Conservation (phyloP, 2,329 filamentous ascomycete genomes). For the Beauveria medogensis region DNA sequence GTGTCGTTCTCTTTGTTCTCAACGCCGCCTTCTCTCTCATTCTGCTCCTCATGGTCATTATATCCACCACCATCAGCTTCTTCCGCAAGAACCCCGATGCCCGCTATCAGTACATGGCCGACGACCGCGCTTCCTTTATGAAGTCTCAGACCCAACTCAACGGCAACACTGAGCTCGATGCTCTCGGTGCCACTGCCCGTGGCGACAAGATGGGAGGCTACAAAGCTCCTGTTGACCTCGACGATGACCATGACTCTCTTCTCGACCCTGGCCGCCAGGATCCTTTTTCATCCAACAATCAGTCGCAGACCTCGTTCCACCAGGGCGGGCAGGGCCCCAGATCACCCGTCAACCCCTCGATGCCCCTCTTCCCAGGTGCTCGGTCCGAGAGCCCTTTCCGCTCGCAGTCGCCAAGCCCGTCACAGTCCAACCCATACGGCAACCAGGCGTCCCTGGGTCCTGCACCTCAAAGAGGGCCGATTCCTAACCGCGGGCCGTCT, state of each 20-base stretch:
- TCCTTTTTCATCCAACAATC: slow-evolving; percentile 23
- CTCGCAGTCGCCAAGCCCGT: slow-evolving; percentile 25
- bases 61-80: slow-evolving; percentile 58
- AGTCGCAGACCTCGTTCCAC: slow-evolving; percentile 21
- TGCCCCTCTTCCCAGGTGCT: slow-evolving; percentile 34
- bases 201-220: slow-evolving; percentile 54
- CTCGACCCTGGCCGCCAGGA: slow-evolving; percentile 30
- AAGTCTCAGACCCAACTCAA: slow-evolving; percentile 81
- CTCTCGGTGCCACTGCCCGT: slow-evolving; percentile 81
- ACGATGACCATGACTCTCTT: slow-evolving; percentile 34
- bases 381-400: slow-evolving; percentile 29
- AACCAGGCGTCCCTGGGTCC: slow-evolving; percentile 14
- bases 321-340: slow-evolving; percentile 22
- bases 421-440: slow-evolving; percentile 4
- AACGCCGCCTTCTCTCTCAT: slow-evolving; percentile 81
- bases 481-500: slow-evolving; percentile 7
- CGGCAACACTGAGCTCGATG: slow-evolving; percentile 77
- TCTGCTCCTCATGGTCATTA: slow-evolving; percentile 68
- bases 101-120: slow-evolving; percentile 92
- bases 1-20: slow-evolving; percentile 79
- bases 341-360: slow-evolving; percentile 34
- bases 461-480: slow-evolving; percentile 6
- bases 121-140: slow-evolving; percentile 95
- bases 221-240: slow-evolving; percentile 40
- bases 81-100: slow-evolving; percentile 91